Evolutionary conservation across 768 basidiomycete genomes (phyloP), one percentile per base, ranked within the genome.

Genomic region (Coprinopsis sp.): DNA sequence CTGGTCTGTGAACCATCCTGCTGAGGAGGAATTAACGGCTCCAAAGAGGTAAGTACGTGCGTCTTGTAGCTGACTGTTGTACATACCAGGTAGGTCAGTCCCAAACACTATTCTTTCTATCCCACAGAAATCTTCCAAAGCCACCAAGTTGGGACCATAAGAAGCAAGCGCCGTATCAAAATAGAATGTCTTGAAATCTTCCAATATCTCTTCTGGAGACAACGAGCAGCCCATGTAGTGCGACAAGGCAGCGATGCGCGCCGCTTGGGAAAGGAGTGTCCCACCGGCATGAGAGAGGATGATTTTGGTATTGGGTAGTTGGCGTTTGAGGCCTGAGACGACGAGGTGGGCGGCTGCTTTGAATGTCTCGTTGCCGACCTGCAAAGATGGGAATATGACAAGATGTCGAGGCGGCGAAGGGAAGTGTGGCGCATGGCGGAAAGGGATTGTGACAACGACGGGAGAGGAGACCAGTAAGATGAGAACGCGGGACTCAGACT

Each of bases 351-450:
- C 79, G 27, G 85, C 85, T 1, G 84, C 87, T 65, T 87, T 88
- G 71, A 79, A 87, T 0, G 87, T 90, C 63, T 89, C 87, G 58
- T 87, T 82, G 6, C 86, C 87, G 0, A 86, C 84, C 86, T 88
- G 46, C 46, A 31, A 19, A 44, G 36, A 39, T 21, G 11, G 28
- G 12, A n/a, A n/a, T n/a, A n/a, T n/a, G n/a, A n/a, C n/a, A n/a
- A n/a, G n/a, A n/a, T n/a, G n/a, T n/a, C n/a, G n/a, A n/a, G n/a
- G n/a, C n/a, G n/a, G n/a, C n/a, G n/a, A n/a, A n/a, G n/a, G n/a
- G n/a, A n/a, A n/a, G n/a, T n/a, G n/a, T n/a, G n/a, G n/a, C n/a
- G n/a, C n/a, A n/a, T n/a, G n/a, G n/a, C n/a, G n/a, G n/a, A n/a
- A n/a, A n/a, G n/a, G n/a, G 14, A 2, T 18, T 33, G 31, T 51